These are phyloP conservation scores for Coleophoma cylindrospora DNA, from an alignment of 2,329 filamentous ascomycete genomes.

Conservation along the genomic window DNA sequence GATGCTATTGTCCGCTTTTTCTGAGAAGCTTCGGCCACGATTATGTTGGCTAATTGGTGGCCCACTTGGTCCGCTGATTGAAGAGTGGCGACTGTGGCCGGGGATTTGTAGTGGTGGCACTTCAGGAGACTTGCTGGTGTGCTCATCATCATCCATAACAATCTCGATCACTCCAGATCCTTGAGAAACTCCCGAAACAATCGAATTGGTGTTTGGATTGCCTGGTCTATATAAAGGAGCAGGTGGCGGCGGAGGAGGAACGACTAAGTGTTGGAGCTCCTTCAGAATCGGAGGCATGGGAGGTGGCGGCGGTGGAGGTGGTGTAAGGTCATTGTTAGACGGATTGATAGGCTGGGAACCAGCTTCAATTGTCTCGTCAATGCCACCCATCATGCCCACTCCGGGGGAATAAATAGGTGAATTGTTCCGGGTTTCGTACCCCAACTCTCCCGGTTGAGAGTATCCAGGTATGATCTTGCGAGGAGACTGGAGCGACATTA, in stretches of 20 bases:
- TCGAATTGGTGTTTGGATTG: slow-evolving; percentile 24
- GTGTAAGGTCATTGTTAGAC: slow-evolving; percentile 45
- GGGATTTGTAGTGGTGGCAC: background rate
- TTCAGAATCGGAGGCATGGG: slow-evolving; percentile 48
- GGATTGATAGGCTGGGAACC: slow-evolving; percentile 29
- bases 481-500: slow-evolving; percentile 14
- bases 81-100: slow-evolving; percentile 10
- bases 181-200: slow-evolving; percentile 33
- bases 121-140: slow-evolving; percentile 5
- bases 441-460: slow-evolving; percentile 23
- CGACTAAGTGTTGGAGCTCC: slow-evolving; percentile 58
- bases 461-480: slow-evolving; percentile 25
- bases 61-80: slow-evolving; percentile 20
- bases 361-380: slow-evolving; percentile 39
- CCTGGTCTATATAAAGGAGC: slow-evolving; percentile 44
- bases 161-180: slow-evolving; percentile 59
- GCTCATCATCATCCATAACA: slow-evolving; percentile 57
- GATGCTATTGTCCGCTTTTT: slow-evolving; percentile 41
- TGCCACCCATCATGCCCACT: slow-evolving; percentile 33
- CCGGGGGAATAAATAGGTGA: slow-evolving; percentile 16
- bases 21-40: slow-evolving; percentile 47
- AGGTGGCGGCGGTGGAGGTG: slow-evolving; percentile 48
- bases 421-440: slow-evolving; percentile 23
- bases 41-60: slow-evolving; percentile 36
- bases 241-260: slow-evolving; percentile 56